Evolutionary conservation across 2,329 filamentous ascomycete species (phyloP), one percentile per base, ranked within the genome.

Genomic region (Penicillium aurantiogriseum): DNA sequence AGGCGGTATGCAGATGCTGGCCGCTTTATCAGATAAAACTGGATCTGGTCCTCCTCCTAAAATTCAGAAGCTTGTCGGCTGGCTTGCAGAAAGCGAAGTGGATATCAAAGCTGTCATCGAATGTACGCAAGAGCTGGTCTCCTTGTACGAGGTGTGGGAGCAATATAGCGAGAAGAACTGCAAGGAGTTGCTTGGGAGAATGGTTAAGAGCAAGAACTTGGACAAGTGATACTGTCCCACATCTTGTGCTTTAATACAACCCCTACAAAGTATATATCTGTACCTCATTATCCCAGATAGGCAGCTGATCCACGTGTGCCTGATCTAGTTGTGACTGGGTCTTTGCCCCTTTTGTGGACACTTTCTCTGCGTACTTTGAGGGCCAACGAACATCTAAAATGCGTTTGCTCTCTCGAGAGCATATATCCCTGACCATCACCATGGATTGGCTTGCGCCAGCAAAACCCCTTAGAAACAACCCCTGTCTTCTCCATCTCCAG

Each of bases 81-180:
- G 92, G 88, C 80, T 96, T 56, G 89, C 92, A 1, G 91, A 96
- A 70, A 94, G 90, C 67, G 88, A 86, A 56, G 85, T 96, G 43
- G 90, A 95, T 67, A 89, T 96, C 68, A 86, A 90, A 63, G 88
- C 87, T 33, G 88, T 95, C 73, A 88, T 96, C 50, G 91, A 96
- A 74, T 91, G 89, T 69, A 93, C 90, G 0, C 92, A 97, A 75
- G 92, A 96, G 76, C 83, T 96, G 61, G 90, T 97, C 52, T 92
- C 90, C 4, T 84, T 96, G 62, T 96, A 96, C 71, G 90, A 95
- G 69, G 76, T 85, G 1, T 88, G 86, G 85, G 86, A 88, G 63
- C 79, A 79, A 58, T 88, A 86, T 68, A 84, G 78, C 54, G 86
- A 88, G 67, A 85, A 87, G 71, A 77, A 78, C 15, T 86, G 85